Evolutionary conservation across 2,329 filamentous ascomycete genomes (phyloP), one percentile per base, ranked within the genome.

Genomic region (Apiospora marii): DNA sequence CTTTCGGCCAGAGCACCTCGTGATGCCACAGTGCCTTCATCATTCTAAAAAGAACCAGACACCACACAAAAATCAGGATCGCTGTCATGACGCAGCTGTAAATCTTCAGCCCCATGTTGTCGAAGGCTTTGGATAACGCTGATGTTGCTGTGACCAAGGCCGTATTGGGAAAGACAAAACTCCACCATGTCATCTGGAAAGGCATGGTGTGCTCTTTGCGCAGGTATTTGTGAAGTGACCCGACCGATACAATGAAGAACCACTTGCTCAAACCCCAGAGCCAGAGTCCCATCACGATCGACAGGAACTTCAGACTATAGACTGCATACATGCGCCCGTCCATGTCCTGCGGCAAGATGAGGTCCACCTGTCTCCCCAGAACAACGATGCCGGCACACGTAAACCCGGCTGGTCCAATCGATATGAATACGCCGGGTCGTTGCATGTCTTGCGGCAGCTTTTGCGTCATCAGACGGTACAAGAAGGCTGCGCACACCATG

Each of bases 141-240:
- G 93, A 91, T 0, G 93, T 96, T 0, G 93, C 92, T 0, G 92
- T 93, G n/a, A 88, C 89, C 73, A 94, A 83, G 0, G 92, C 93
- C 0, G 93, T 95, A 76, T 95, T 94, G 1, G 93, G 93, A 78
- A 95, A 95, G 6, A 95, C 87, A 81, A 95, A 96, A 4, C 91
- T 93, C 82, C 92, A 96, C 91, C 93, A 97, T 1, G 92, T 94
- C 93, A 96, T 95, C 24, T 93, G 92, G 78, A 95, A 96, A 4
- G 90, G 87, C 84, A 95, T 90, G 73, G 86, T 88, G 49, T 87
- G 87, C 14, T 88, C 84, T 2, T 83, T 80, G 0, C 86, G 84
- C 27, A 91, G 85, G 69, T 92, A 91, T 43, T 91, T 92, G 87
- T 88, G 92, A 73, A 96, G 88, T 1, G 93, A 93, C 2, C 93